Conservation (phyloP, 257 asterid species). For the Solanum chmielewskii region DNA sequence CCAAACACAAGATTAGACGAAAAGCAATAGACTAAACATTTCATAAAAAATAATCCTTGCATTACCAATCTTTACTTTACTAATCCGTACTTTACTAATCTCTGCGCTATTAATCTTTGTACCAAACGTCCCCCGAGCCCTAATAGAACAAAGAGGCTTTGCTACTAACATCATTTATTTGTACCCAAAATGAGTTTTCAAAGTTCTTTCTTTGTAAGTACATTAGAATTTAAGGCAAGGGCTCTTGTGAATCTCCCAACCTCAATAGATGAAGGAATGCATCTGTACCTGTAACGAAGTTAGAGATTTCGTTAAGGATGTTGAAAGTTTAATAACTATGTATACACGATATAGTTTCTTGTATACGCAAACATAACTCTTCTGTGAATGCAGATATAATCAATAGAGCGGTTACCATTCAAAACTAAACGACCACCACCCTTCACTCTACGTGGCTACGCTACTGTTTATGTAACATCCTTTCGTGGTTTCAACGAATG, state of each 20-base stretch:
- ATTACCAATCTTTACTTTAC: background rate
- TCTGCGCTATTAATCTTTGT: background rate
- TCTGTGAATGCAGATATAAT: background rate
- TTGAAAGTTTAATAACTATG: background rate
- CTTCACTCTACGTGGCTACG: background rate
- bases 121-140: background rate
- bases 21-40: background rate
- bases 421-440: background rate
- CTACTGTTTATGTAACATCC: background rate
- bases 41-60: background rate
- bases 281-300: constrained; percentile 27
- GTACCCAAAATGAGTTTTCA: background rate
- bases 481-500: too few relatives aligned
- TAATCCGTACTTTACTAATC: background rate
- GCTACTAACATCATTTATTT: constrained; percentile 1
- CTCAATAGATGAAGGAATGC: constrained; percentile 41
- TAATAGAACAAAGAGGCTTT: background rate
- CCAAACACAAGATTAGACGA: background rate
- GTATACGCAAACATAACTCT: background rate
- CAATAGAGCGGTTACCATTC: background rate
- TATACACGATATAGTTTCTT: background rate
- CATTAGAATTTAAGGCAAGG: background rate
- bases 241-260: constrained; percentile 48
- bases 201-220: background rate
- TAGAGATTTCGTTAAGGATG: background rate